phyloP scores from a whole-genome alignment of 345 rosid genomes.

The Eucalyptus globulus region DNA sequence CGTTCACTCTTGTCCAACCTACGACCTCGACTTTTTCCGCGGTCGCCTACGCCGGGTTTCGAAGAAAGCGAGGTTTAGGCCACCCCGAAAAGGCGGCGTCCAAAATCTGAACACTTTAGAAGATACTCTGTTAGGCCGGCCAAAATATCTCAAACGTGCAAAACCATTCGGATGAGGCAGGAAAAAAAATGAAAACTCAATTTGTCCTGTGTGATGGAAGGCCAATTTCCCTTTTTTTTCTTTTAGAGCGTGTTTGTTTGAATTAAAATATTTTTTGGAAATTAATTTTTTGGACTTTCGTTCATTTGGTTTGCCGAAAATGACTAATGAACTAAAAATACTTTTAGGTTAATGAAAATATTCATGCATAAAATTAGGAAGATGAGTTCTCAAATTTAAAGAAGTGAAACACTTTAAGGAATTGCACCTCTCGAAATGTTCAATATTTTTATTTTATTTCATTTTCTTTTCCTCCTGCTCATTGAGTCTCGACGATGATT shows the following conservation, averaged over 20 bases:
- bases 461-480: too few species aligned
- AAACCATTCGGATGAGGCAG: neutral
- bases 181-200: neutral
- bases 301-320: neutral
- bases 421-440: too few species aligned
- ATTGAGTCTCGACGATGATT: accelerated
- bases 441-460: too few species aligned
- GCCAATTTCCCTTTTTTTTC: neutral
- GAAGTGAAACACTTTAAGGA: too few species aligned
- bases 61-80: neutral
- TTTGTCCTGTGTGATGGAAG: neutral
- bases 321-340: accelerated
- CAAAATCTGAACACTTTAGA: neutral
- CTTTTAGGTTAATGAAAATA: accelerated
- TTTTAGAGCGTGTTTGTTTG: too few species aligned
- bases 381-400: too few species aligned
- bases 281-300: too few species aligned
- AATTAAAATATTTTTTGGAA: too few species aligned
- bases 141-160: neutral
- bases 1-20: neutral
- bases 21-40: neutral
- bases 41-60: neutral
- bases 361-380: too few species aligned
- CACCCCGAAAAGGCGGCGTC: neutral
- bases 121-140: neutral